phyloP scores from a whole-genome alignment of 306 rosid species.

The Senna tora region DNA sequence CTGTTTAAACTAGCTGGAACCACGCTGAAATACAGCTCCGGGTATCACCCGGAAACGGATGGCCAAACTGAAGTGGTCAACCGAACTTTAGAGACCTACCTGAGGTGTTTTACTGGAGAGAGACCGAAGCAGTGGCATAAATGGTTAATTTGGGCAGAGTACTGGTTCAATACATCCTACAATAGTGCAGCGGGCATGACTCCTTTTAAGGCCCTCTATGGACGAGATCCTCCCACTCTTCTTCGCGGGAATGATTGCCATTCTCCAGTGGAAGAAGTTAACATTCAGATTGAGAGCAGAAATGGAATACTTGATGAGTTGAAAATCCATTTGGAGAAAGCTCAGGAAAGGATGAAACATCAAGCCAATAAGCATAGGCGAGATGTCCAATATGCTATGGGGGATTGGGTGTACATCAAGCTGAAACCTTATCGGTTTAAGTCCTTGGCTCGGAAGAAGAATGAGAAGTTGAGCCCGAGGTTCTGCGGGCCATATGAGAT shows the following conservation, averaged over 20 bases:
- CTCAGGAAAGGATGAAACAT: not conserved
- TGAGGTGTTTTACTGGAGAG: not conserved
- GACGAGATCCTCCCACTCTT: not conserved
- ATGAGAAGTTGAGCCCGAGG: no score
- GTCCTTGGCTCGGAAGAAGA: no score
- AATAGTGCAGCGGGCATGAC: not conserved
- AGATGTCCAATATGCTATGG: not conserved
- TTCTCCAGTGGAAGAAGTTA: not conserved
- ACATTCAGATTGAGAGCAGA: no score
- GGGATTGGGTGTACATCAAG: no score
- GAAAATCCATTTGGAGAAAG: not conserved
- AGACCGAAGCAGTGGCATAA: not conserved
- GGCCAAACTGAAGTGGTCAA: not conserved
- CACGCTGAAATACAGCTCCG: not conserved
- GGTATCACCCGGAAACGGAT: not conserved
- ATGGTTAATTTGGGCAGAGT: not conserved
- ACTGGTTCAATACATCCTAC: not conserved
- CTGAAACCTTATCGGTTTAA: no score
- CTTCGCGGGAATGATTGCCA: fast-evolving
- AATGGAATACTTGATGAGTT: not conserved
- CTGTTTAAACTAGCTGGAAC: not conserved
- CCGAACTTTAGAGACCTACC: not conserved
- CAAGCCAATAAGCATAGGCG: not conserved
- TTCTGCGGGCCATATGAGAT: no score
- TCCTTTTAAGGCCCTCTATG: not conserved